Conservation (phyloP, 208 protist species). For the Acanthamoeba comandoni region DNA sequence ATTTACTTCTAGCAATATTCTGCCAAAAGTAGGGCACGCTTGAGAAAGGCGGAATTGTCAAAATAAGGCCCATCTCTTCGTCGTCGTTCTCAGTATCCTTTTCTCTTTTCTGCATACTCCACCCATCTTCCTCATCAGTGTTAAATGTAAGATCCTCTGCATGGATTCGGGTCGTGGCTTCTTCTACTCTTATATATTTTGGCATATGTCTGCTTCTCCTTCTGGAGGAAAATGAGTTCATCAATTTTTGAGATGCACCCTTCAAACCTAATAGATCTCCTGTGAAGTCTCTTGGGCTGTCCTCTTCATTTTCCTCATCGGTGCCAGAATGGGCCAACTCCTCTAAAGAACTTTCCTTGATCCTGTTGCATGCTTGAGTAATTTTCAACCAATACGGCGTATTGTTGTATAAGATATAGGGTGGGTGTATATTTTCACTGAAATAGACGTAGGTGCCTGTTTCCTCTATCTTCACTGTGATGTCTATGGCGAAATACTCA, state of each 20-base stretch:
- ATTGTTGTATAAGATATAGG: slow-evolving; percentile 43
- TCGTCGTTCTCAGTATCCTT: background rate
- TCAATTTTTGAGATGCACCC: too few species aligned
- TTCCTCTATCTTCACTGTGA: slow-evolving; percentile 8
- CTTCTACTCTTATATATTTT: background rate
- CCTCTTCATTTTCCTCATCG: too few species aligned
- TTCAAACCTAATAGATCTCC: too few species aligned
- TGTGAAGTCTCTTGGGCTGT: too few species aligned
- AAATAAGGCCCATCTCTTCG: background rate
- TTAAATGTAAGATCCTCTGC: too few species aligned
- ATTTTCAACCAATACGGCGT: slow-evolving; percentile 39
- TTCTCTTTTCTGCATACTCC: background rate
- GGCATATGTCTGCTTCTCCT: too few species aligned
- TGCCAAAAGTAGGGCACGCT: slow-evolving; percentile 37
- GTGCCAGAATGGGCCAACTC: too few species aligned
- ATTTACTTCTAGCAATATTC: background rate
- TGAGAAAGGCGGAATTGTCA: slow-evolving; percentile 4
- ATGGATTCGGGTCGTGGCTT: background rate
- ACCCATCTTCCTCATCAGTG: background rate
- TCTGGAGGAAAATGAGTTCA: too few species aligned
- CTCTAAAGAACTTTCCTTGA: too few species aligned
- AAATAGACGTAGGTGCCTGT: slow-evolving; percentile 30
- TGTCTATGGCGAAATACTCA: slow-evolving; percentile 1
- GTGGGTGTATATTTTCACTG: slow-evolving; percentile 60
- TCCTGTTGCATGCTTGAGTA: background rate